Evolutionary conservation across 768 basidiomycete genomes (phyloP), one percentile per base, ranked within the genome.

Genomic region (Lactarius trivialis): DNA sequence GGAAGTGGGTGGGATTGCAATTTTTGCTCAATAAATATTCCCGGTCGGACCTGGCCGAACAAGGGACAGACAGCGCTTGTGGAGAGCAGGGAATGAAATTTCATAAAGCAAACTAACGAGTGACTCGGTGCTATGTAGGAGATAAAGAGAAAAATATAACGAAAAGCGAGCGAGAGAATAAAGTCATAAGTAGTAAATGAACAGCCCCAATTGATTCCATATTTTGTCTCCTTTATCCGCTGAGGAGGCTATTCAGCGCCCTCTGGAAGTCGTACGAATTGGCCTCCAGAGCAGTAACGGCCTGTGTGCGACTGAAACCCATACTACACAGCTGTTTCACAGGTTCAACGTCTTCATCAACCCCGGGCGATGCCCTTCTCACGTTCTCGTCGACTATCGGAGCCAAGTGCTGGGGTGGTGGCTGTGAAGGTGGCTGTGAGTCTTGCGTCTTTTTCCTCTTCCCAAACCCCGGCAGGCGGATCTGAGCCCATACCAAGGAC

Each of bases 251-350:
- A 71, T 94, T 91, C 60, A 93, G 74, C 19, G 92, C 88, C 70
- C 79, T 83, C 68, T 78, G 85, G 39, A 96, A 81, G 71, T 94
- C 88, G 70, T 96, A 97, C 59, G 84, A 85, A 70, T 89, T 79
- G 60, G 82, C 85, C 73, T 96, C 95, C 7, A 98, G 78, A 14
- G 95, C 93, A 14, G 80, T 81, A 7, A 98, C 82, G 0, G 92
- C 91, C 71, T 94, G 86, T 17, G 77, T 73, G 45, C 95, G 82
- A 64, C 82, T 86, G 78, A 98, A 98, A 28, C 96, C 96, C 94
- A 98, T 97, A 21, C 81, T 82, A 52, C 85, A 85, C 43, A 98
- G 76, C 70, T 89, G 85, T 70, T 85, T 89, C 24, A 94, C 88
- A 2, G 85, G 76, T 64, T 86, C 85, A 14, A 85, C 84, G 61